A percentile compares a stretch with the other conserved stretches of the same genome.
Evolutionary conservation across 768 basidiomycete genomes (phyloP).

Genomic region (Omphalotus guepiniiformis): DNA sequence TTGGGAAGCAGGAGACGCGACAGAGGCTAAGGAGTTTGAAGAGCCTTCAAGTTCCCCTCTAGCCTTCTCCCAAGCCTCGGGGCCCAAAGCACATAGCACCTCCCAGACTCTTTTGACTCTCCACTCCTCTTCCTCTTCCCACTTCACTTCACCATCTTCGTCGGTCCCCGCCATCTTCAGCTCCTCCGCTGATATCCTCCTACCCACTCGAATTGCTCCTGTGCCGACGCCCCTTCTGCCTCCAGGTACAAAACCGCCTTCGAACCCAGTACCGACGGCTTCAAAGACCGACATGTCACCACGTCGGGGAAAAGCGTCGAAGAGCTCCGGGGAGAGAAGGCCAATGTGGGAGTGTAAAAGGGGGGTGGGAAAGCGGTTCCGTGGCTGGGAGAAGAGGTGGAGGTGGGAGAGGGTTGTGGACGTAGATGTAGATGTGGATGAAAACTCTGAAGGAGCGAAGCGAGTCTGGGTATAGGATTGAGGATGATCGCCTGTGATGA

Average conservation of each 20-base stretch:
- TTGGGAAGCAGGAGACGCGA: constrained; percentile 1
- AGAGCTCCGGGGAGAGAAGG: constrained; percentile 84
- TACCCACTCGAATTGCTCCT: constrained; percentile 30
- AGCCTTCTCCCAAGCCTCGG: constrained; percentile 39
- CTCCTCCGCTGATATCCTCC: constrained; percentile 15
- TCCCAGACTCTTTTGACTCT: constrained; percentile 37
- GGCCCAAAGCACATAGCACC: constrained; percentile 65
- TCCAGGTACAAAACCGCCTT: constrained; percentile 69
- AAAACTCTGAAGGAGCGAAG: constrained; percentile 28
- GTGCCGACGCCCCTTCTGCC: constrained; percentile 42
- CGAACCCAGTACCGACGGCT: constrained; percentile 84
- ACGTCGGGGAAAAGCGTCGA: constrained; percentile 83
- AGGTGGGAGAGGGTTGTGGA: constrained; percentile 39
- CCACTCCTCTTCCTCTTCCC: constrained; percentile 29
- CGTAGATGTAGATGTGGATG: constrained; percentile 46
- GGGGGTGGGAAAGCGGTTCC: constrained; percentile 64
- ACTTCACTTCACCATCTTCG: constrained; percentile 10
- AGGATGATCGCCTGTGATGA: constrained; percentile 93
- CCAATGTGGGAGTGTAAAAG: constrained; percentile 66
- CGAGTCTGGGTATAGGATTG: constrained; percentile 78
- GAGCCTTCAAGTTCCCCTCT: not conserved
- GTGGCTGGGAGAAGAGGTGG: constrained; percentile 56
- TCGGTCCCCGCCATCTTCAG: constrained; percentile 13
- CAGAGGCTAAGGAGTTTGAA: not conserved
- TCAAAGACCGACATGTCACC: constrained; percentile 67